Conservation (phyloP, 2,329 filamentous ascomycete genomes). For the Chrysoporthe deuterocubensis region DNA sequence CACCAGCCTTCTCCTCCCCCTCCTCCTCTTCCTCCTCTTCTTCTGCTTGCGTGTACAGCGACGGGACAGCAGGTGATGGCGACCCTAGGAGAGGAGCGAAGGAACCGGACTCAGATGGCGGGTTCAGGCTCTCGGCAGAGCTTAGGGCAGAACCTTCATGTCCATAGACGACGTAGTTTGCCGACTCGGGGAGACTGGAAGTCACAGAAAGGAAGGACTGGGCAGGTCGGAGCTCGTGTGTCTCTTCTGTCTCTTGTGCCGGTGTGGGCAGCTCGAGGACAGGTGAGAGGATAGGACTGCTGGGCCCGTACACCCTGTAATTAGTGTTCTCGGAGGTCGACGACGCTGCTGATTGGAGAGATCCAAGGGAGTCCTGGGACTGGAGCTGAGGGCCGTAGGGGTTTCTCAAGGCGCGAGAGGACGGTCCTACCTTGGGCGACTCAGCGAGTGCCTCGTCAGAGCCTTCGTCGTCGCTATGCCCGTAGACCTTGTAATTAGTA, state of each 20-base stretch:
- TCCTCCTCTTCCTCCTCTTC: slow-evolving; percentile 6
- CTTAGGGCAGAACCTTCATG: slow-evolving; percentile 45
- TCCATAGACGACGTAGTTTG: slow-evolving; percentile 53
- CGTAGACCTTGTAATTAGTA: slow-evolving; percentile 60
- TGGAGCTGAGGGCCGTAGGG: slow-evolving; percentile 22
- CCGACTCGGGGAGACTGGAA: slow-evolving; percentile 48
- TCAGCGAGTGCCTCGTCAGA: slow-evolving; percentile 22
- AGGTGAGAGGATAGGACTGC: slow-evolving; percentile 37
- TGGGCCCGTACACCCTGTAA: slow-evolving; percentile 51
- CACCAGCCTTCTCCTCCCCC: slow-evolving; percentile 35
- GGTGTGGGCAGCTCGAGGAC: slow-evolving; percentile 22
- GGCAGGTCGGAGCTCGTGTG: slow-evolving; percentile 31
- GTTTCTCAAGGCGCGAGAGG: slow-evolving; percentile 17
- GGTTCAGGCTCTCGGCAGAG: slow-evolving; percentile 44
- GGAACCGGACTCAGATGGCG: slow-evolving; percentile 24
- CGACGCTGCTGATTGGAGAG: slow-evolving; percentile 38
- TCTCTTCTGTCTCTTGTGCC: slow-evolving; percentile 16
- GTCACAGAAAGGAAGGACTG: slow-evolving; percentile 39
- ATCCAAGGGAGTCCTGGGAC: slow-evolving; percentile 23
- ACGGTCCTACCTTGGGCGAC: slow-evolving; percentile 5
- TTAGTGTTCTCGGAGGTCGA: slow-evolving; percentile 53
- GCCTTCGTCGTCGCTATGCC: slow-evolving; percentile 41
- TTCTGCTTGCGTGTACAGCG: slow-evolving; percentile 17
- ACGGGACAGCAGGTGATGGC: neutral
- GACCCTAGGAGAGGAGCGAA: slow-evolving; percentile 21